Evolutionary conservation across 2,329 filamentous ascomycete species (phyloP).

Genomic region (Elsinoe australis): DNA sequence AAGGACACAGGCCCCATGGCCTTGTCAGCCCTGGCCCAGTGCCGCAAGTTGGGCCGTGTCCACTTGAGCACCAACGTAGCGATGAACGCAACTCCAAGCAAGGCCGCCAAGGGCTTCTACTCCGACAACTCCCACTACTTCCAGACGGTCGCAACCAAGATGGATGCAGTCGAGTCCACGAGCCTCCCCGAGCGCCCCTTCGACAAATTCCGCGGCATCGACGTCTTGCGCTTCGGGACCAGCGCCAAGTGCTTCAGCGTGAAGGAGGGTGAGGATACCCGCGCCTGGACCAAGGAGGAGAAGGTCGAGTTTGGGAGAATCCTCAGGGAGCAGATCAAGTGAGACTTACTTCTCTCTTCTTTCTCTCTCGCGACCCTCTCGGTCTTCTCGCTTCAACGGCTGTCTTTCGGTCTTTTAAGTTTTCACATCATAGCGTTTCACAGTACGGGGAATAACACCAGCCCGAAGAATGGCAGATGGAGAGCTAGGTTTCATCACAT

Average conservation of each 20-base stretch:
- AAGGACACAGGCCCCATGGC: constrained; percentile 27
- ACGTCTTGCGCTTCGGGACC: constrained; percentile 25
- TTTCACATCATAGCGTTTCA: neutral
- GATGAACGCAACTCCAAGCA: constrained; percentile 26
- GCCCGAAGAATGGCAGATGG: no score
- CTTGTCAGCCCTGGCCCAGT: constrained; percentile 29
- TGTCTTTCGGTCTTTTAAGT: neutral
- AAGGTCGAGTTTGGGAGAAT: constrained; percentile 25
- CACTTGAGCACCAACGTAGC: constrained; percentile 27
- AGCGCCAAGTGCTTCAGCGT: constrained; percentile 24
- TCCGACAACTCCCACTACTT: constrained; percentile 30
- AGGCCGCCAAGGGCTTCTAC: constrained; percentile 31
- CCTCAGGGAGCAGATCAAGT: constrained; percentile 29
- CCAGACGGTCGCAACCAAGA: constrained; percentile 15
- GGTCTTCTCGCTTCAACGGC: neutral
- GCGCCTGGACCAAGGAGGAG: constrained; percentile 23
- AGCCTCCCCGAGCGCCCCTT: no score
- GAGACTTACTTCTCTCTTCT: constrained; percentile 21
- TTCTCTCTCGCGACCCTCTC: constrained; percentile 12
- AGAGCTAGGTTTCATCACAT: no score
- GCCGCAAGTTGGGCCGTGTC: constrained; percentile 26
- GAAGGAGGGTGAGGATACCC: constrained; percentile 25
- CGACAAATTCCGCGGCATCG: constrained; percentile 25
- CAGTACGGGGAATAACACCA: no score
- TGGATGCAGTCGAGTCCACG: constrained; percentile 20